Evolutionary conservation across 768 basidiomycete species (phyloP).

Genomic region (Leccinum variicolor): DNA sequence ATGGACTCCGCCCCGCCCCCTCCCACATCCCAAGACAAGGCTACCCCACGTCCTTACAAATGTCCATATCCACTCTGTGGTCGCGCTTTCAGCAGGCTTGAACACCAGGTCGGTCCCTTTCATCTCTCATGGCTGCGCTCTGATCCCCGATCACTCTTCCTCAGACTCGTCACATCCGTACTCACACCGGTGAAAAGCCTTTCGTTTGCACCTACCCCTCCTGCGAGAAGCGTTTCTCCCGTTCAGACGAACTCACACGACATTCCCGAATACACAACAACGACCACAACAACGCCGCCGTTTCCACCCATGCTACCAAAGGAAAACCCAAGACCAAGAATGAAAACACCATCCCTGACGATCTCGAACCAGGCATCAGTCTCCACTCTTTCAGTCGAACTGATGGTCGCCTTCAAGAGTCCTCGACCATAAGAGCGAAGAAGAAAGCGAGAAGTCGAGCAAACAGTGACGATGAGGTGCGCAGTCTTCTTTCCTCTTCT

Average conservation of each 20-base stretch:
- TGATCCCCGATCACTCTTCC: constrained; percentile 14
- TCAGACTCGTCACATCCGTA: constrained; percentile 96
- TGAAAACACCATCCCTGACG: constrained; percentile 24
- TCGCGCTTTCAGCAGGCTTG: constrained; percentile 92
- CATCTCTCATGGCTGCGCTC: constrained; percentile 8
- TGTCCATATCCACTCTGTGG: constrained; percentile 91
- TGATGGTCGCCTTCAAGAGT: constrained; percentile 22
- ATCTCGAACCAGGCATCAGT: constrained; percentile 22
- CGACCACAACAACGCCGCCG: constrained; percentile 36
- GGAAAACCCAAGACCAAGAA: constrained; percentile 29
- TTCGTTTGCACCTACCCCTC: constrained; percentile 87
- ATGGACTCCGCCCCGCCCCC: constrained; percentile 22
- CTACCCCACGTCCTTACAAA: constrained; percentile 81
- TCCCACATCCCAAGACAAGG: constrained; percentile 34
- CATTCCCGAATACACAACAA: constrained; percentile 91
- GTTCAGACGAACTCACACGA: constrained; percentile 97
- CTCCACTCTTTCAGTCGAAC: constrained; percentile 24
- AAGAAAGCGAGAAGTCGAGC: constrained; percentile 79
- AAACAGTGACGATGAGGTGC: constrained; percentile 82
- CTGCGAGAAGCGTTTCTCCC: constrained; percentile 98
- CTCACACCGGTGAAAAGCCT: constrained; percentile 97
- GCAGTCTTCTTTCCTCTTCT: constrained; percentile 21
- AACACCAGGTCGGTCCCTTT: constrained; percentile 75
- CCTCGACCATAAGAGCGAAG: constrained; percentile 44
- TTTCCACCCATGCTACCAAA: constrained; percentile 23